A percentile compares a stretch with the other conserved stretches of the same genome.
Evolutionary conservation across 148 eudicot genomes (phyloP).

Genomic region (Hydrangea macrophylla): DNA sequence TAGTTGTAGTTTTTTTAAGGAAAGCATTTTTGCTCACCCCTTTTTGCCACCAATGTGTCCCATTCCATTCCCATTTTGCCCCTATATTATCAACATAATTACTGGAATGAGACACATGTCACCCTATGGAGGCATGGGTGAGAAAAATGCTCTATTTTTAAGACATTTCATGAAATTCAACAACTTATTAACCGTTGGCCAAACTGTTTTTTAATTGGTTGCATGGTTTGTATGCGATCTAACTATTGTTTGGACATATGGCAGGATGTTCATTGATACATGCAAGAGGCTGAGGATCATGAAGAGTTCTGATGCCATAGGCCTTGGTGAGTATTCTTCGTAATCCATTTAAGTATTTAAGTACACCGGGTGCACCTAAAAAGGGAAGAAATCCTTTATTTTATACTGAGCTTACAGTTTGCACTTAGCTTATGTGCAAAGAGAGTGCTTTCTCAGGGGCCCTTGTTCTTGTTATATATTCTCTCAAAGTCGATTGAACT

Average conservation of each 20-base stretch:
- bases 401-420: neutral
- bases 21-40: neutral
- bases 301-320: constrained; percentile 38
- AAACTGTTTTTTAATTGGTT: neutral
- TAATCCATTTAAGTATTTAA: neutral
- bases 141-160: no score
- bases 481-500: no score
- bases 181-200: neutral
- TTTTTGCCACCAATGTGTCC: neutral
- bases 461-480: no score
- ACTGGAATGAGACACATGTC: no score
- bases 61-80: neutral
- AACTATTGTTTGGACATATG: constrained; percentile 3
- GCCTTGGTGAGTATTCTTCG: constrained; percentile 20
- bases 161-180: neutral
- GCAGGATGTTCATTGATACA: constrained; percentile 39
- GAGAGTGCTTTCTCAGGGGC: neutral
- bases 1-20: neutral
- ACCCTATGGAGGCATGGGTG: no score
- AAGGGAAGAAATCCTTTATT: no score
- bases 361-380: neutral
- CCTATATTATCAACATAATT: neutral
- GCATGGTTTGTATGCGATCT: neutral
- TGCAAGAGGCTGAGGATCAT: constrained; percentile 48
- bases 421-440: neutral